phyloP scores from a whole-genome alignment of 2,329 filamentous ascomycete species.

The Exserohilum rostratum region DNA sequence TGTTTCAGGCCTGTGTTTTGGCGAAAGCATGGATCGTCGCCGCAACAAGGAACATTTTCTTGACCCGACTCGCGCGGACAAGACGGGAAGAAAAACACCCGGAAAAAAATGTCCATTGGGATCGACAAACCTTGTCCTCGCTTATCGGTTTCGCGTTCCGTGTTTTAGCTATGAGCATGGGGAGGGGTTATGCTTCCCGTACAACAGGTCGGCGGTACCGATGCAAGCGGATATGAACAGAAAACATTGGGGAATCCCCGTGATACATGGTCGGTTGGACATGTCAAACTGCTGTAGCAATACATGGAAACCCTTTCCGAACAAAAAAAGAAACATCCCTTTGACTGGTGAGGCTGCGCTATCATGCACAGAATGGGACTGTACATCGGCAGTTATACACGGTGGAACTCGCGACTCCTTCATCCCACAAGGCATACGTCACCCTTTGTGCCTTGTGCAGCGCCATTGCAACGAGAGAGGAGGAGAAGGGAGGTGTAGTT shows the following conservation, averaged over 20 bases:
- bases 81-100: neutral
- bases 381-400: too few species aligned
- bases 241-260: neutral
- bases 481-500: too few species aligned
- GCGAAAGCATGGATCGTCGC: neutral
- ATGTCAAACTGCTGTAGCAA: neutral
- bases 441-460: too few species aligned
- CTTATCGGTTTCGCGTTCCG: conserved; percentile 13
- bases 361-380: too few species aligned
- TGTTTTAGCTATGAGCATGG: conserved; percentile 7
- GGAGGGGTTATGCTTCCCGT: neutral
- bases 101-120: neutral
- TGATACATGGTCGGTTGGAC: neutral
- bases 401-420: too few species aligned
- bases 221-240: neutral
- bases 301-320: neutral
- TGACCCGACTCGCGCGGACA: neutral
- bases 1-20: neutral
- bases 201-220: neutral
- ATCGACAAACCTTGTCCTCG: conserved; percentile 7
- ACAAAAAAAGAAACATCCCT: too few species aligned
- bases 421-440: too few species aligned
- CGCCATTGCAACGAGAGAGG: too few species aligned
- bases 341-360: too few species aligned
- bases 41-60: neutral